Conservation (phyloP, 1,284 basidiomycete genomes). For the Erythrobasidium hasegawianum region DNA sequence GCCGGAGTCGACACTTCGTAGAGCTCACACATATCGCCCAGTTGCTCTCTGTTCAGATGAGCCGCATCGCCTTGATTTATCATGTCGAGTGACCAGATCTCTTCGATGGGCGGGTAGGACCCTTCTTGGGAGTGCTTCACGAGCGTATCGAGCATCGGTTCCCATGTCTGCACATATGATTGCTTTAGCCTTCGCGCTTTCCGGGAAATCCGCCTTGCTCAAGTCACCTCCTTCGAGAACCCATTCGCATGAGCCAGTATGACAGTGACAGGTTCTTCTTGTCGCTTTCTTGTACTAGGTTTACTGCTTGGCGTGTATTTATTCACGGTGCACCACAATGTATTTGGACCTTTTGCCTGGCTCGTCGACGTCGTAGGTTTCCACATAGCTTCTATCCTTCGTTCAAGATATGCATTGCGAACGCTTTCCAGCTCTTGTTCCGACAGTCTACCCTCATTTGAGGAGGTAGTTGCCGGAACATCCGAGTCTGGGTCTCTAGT, state of each 20-base stretch:
- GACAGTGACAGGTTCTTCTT: slow-evolving; percentile 56
- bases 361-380: neutral
- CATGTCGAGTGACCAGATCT: slow-evolving; percentile 75
- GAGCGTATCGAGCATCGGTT: slow-evolving; percentile 58
- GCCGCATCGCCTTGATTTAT: slow-evolving; percentile 72
- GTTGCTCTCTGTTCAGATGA: slow-evolving; percentile 59
- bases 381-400: slow-evolving; percentile 2
- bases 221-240: slow-evolving; percentile 59
- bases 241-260: slow-evolving; percentile 75
- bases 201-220: neutral
- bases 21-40: slow-evolving; percentile 59
- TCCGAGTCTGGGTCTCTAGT: neutral
- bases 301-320: slow-evolving; percentile 3
- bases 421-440: slow-evolving; percentile 2
- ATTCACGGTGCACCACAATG: slow-evolving; percentile 27
- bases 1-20: neutral
- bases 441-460: neutral
- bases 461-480: neutral
- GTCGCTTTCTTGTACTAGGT: too few species aligned
- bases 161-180: slow-evolving; percentile 58
- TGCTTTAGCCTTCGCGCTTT: neutral
- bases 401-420: slow-evolving; percentile 20
- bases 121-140: slow-evolving; percentile 40
- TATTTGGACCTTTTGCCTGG: slow-evolving; percentile 15
- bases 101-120: slow-evolving; percentile 55